Percentiles rank a stretch among this genome's conserved stretches.
Conservation (phyloP, 2,329 filamentous ascomycete species). For the Leptographium flavum region DNA sequence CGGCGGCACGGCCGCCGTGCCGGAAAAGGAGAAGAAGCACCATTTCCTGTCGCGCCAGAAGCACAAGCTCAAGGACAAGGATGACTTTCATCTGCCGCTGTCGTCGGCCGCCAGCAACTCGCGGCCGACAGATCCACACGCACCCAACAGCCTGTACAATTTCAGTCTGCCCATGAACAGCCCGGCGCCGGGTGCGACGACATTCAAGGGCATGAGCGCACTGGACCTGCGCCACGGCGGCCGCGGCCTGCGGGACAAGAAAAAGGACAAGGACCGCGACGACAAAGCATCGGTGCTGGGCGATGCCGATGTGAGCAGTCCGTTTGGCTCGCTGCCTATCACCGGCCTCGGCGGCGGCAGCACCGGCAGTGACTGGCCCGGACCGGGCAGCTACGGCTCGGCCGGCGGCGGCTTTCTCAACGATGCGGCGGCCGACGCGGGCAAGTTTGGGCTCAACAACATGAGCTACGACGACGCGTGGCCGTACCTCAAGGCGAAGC, state of each 20-base stretch:
- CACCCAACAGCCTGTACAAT: constrained; percentile 63
- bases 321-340: too few relatives aligned
- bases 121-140: constrained; percentile 57
- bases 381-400: constrained; percentile 31
- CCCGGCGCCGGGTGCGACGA: constrained; percentile 47
- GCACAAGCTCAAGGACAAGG: constrained; percentile 58
- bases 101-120: constrained; percentile 69
- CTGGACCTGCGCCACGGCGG: constrained; percentile 67
- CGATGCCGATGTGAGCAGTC: neutral
- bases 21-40: constrained; percentile 53
- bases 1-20: constrained; percentile 13
- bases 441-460: constrained; percentile 51
- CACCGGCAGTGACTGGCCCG: constrained; percentile 30
- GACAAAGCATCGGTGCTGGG: constrained; percentile 21
- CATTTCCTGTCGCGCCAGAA: constrained; percentile 70
- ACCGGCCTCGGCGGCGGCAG: constrained; percentile 25
- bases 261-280: constrained; percentile 50
- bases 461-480: constrained; percentile 68
- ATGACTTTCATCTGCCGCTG: constrained; percentile 57
- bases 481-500: constrained; percentile 63
- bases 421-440: constrained; percentile 36
- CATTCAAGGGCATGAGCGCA: constrained; percentile 74
- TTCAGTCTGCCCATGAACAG: constrained; percentile 65
- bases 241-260: constrained; percentile 65
- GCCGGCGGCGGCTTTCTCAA: constrained; percentile 28